These are phyloP conservation scores for Tricholoma terreum DNA, from an alignment of 768 basidiomycete genomes.

Conservation along the genomic window DNA sequence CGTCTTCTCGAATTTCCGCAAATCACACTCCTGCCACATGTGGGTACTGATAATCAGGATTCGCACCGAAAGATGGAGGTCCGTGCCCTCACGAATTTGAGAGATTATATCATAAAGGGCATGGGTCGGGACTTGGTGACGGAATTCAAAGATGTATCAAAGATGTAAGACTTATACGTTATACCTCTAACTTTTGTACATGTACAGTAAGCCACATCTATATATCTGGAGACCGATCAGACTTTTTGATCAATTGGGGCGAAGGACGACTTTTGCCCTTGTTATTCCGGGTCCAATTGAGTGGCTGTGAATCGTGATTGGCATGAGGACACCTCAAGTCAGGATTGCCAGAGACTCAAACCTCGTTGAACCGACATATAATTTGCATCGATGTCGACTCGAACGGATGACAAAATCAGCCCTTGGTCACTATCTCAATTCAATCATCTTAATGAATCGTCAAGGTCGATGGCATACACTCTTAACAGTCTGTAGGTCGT, in stretches of 20 bases:
- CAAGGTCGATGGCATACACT: not conserved
- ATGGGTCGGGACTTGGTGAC: conserved; percentile 64
- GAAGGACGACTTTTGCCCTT: too few relatives aligned
- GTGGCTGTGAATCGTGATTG: not conserved
- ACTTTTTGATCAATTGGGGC: too few relatives aligned
- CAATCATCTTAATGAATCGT: not conserved
- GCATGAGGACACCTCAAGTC: not conserved
- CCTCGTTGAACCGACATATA: not conserved
- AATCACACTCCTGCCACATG: conserved; percentile 84
- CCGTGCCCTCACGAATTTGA: conserved; percentile 75
- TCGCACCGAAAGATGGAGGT: conserved; percentile 82
- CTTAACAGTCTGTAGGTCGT: not conserved
- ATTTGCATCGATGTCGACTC: not conserved
- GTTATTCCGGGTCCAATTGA: not conserved
- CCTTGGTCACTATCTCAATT: not conserved
- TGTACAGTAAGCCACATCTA: too few relatives aligned
- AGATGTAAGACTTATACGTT: conserved; percentile 7
- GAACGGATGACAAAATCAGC: too few relatives aligned
- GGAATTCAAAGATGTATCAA: conserved; percentile 40
- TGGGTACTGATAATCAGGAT: conserved; percentile 87
- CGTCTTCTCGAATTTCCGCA: conserved; percentile 78
- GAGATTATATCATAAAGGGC: conserved; percentile 64
- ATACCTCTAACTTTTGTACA: too few relatives aligned
- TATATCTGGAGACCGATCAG: too few relatives aligned
- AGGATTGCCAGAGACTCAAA: not conserved